Evolutionary conservation across 305 asterid genomes (phyloP).

Genomic region (Euphrasia arctica): DNA sequence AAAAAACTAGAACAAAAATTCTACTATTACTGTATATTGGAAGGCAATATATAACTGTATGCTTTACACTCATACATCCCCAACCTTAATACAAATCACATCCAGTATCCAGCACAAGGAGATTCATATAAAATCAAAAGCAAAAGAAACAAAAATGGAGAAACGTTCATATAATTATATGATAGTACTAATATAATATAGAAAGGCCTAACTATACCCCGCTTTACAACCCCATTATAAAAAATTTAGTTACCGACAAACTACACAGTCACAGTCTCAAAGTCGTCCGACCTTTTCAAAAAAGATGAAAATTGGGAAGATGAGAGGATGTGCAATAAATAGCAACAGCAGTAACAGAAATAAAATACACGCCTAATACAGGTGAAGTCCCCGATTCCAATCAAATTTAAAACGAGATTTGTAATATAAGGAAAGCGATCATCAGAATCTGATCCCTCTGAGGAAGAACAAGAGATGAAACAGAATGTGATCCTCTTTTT

Average conservation of each 20-base stretch:
- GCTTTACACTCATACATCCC: too few species aligned
- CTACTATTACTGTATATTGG: too few species aligned
- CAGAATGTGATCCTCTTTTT: background rate
- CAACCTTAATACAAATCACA: too few species aligned
- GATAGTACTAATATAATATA: too few species aligned
- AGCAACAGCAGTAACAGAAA: background rate
- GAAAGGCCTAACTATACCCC: background rate
- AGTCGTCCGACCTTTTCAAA: too few species aligned
- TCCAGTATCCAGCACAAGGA: background rate
- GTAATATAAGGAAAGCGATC: background rate
- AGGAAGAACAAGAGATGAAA: background rate
- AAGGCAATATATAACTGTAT: too few species aligned
- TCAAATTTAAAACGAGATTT: background rate
- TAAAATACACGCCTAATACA: background rate
- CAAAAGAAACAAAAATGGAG: background rate
- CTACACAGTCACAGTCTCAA: background rate
- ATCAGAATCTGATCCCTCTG: background rate
- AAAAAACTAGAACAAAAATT: too few species aligned
- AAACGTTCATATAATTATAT: too few species aligned
- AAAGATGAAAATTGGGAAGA: background rate
- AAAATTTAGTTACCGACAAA: background rate
- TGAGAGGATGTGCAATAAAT: too few species aligned
- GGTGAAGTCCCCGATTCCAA: background rate
- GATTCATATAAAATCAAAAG: too few species aligned
- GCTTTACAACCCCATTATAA: too few species aligned